Percentiles rank a stretch among this genome's conserved stretches.
Conservation (phyloP, 2,329 filamentous ascomycete genomes). For the Alternaria burnsii region DNA sequence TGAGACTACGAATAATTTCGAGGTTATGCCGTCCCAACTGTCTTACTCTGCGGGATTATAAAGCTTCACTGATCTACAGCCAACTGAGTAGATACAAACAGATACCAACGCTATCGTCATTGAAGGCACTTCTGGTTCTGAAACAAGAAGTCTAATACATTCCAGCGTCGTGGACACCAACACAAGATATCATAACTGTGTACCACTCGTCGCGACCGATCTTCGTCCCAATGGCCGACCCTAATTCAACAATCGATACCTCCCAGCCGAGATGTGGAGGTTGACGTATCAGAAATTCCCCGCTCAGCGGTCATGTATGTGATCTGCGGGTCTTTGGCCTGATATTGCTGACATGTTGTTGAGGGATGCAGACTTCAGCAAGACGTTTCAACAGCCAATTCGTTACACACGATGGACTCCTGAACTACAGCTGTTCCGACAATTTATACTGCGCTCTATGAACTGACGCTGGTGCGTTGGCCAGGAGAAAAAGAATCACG, state of each 20-base stretch:
- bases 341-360: background rate
- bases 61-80: background rate
- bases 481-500: background rate
- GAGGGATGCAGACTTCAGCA: background rate
- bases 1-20: background rate
- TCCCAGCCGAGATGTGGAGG: constrained; percentile 31
- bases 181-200: background rate
- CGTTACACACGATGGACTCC: too few relatives aligned
- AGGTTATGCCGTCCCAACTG: background rate
- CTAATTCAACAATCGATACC: constrained; percentile 11
- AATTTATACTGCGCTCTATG: background rate
- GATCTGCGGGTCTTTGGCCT: background rate
- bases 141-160: background rate
- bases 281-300: constrained; percentile 1
- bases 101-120: background rate
- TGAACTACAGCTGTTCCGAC: background rate
- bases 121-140: background rate
- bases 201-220: background rate
- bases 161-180: background rate
- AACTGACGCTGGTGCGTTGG: background rate
- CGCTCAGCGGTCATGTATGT: constrained; percentile 8
- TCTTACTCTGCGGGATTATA: background rate
- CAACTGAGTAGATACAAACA: background rate
- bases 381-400: background rate
- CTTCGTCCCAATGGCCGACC: constrained; percentile 20